Evolutionary conservation across 208 protist species (phyloP), one percentile per base, ranked within the genome.

Genomic region (Leishmania gerbilli): DNA sequence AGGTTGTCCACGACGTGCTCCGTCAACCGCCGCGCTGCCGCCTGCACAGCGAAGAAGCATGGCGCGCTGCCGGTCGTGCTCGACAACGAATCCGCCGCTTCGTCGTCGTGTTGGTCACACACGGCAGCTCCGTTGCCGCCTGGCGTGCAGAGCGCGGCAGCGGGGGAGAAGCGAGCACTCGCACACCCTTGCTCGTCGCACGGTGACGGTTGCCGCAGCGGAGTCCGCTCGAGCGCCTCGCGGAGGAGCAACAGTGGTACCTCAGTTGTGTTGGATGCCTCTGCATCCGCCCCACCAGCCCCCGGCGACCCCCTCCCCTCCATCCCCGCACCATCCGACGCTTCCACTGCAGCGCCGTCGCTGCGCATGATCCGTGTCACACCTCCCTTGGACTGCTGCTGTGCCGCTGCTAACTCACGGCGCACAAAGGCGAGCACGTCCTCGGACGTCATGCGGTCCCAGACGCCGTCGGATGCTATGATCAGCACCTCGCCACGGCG

Each of bases 401-500:
- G 17, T 34, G 68, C 74, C 1, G 47, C 27, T 15, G 69, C 64
- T 1, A 85, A 58, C 19, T 11, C 68, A 24, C 78, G 37, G 15
- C 84, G 77, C 13, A 96, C 91, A 74, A 96, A 93, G 15, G 74
- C 45, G 31, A 92, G 82, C 11, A 87, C 95, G 34, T 88, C 89
- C 77, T 90, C 84, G 19, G 91, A 89, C 7, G 56, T 81, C 79
- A 98, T 90, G 76, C 76, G 47, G 65, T 96, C 92, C 95, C 95
- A 98, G 65, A 98, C 75, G 31, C 95, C 93, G 60, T 95, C 90
- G 19, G 89, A 93, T 4, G 91, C 94, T 0, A 97, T 78, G 37
- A 97, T 75, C 34, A 98, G 77, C 87, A 97, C 96, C 47, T 95
- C 91, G 24, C 87, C 88, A 0, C 83, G 84, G 13, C 74, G 77